Evolutionary conservation across 2,329 filamentous ascomycete genomes (phyloP), one percentile per base, ranked within the genome.

Genomic region (Fusarium secorum): DNA sequence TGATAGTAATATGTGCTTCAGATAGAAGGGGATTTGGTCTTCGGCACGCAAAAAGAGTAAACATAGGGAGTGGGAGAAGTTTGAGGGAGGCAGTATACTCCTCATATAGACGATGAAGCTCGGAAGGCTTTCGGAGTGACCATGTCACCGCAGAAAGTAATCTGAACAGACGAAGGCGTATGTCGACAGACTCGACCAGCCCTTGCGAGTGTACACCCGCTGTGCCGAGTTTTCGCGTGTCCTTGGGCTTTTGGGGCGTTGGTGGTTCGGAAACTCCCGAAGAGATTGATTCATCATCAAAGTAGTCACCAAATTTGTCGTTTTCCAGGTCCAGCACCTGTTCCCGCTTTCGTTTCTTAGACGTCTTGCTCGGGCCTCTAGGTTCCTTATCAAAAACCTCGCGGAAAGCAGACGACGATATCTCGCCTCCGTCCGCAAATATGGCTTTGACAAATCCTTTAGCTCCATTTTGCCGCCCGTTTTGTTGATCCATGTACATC

Each of bases 301-400:
- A 82, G 72, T 91, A 91, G 68, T 90, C 87, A 17, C 86, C 88
- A 60, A 87, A 89, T 57, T 88, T 83, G 44, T 87, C 85, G 32
- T 89, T 88, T 18, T 90, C 87, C 11, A 91, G 78, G 61, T 91
- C 87, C 13, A 90, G 81, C 32, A 79, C 79, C 26, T 79, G 71
- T 6, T 81, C 80, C 36, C 84, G 79, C 70, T 87, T 88, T 24
- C 87, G 81, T 72, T 88, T 88, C 64, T 82, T 85, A 22, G 79
- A 78, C 28, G 79, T 75, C 56, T 80, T 81, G 48, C 72, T 75
- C 74, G 83, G 68, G 74, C 81, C 68, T 80, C 84, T 52, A 74
- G 79, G 69, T 82, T 95, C 93, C 56, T 88, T 87, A 26, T 86
- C 83, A 81, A 92, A 95, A 7, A 95, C 82, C 75, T 93, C 89